phyloP scores from a whole-genome alignment of 2,329 filamentous ascomycete species.

The Fusarium ambrosium region DNA sequence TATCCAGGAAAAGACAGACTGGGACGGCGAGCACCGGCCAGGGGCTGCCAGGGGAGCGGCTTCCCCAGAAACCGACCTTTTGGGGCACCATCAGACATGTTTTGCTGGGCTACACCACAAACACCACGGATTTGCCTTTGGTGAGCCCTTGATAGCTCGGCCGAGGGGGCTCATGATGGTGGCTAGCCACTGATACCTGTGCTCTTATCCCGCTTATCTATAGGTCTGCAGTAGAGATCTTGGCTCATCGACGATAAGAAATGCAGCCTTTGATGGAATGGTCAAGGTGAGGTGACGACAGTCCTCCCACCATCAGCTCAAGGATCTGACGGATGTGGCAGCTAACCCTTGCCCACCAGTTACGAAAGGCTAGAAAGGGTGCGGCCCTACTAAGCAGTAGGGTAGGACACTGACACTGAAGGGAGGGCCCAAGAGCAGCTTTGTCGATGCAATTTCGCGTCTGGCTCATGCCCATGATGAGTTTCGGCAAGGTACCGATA shows the following conservation, averaged over 20 bases:
- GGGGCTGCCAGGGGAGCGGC: constrained; percentile 44
- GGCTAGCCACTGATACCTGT: background rate
- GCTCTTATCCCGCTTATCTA: constrained; percentile 35
- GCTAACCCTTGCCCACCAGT: constrained; percentile 27
- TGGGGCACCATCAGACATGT: constrained; percentile 49
- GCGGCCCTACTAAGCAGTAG: constrained; percentile 12
- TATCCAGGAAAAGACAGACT: constrained; percentile 39
- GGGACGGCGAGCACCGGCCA: constrained; percentile 39
- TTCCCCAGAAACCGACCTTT: constrained; percentile 50
- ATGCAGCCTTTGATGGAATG: constrained; percentile 13
- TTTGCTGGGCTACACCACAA: constrained; percentile 38
- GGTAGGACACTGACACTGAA: constrained; percentile 2
- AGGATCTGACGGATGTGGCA: constrained; percentile 24
- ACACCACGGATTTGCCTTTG: constrained; percentile 30
- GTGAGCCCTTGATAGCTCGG: constrained; percentile 43
- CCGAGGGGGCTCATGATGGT: constrained; percentile 40
- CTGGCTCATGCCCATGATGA: constrained; percentile 35
- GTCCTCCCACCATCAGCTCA: constrained; percentile 25
- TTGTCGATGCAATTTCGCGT: constrained; percentile 43
- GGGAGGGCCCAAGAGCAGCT: constrained; percentile 19
- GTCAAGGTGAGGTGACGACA: constrained; percentile 42
- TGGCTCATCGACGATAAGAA: constrained; percentile 35
- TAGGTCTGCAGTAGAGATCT: constrained; percentile 29
- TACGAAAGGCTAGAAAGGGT: constrained; percentile 27
- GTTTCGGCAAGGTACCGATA: constrained; percentile 45